These are phyloP conservation scores for Penicillium concentricum DNA, from an alignment of 2,329 filamentous ascomycete species.

Conservation along the genomic window DNA sequence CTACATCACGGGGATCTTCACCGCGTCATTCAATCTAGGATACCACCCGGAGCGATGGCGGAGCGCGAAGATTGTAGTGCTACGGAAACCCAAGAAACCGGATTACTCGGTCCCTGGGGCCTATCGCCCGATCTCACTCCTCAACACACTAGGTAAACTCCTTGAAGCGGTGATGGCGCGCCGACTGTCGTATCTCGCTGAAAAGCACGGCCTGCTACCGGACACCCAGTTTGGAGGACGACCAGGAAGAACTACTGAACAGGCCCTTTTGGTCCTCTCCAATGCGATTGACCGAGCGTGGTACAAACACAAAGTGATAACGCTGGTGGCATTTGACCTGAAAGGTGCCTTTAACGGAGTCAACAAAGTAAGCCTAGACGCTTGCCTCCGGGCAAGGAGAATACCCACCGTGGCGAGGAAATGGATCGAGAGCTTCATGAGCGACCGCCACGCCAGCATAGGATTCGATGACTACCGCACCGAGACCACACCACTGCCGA, in stretches of 20 bases:
- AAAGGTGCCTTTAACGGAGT: conserved; percentile 12
- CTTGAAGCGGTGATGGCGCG: conserved; percentile 15
- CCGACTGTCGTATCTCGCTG: conserved; percentile 11
- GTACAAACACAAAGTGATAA: conserved; percentile 6
- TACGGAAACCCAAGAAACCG: conserved; percentile 26
- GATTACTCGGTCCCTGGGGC: conserved; percentile 25
- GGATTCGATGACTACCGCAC: conserved; percentile 19
- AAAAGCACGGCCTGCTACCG: conserved; percentile 13
- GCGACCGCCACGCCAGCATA: conserved; percentile 11
- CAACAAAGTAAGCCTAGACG: conserved; percentile 8
- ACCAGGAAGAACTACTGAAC: conserved; percentile 11
- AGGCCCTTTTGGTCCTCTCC: conserved; percentile 13
- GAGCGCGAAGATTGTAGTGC: conserved; percentile 19
- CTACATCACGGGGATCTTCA: conserved; percentile 5
- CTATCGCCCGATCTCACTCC: conserved; percentile 28
- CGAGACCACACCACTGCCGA: not conserved
- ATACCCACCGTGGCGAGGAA: conserved; percentile 2
- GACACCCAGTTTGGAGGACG: conserved; percentile 18
- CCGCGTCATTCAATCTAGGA: conserved; percentile 5
- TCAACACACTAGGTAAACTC: conserved; percentile 24
- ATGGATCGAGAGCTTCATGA: conserved; percentile 23
- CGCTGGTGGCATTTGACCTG: conserved; percentile 6
- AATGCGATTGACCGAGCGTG: conserved; percentile 9
- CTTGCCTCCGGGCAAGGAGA: conserved; percentile 2
- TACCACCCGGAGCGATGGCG: conserved; percentile 21